These are phyloP conservation scores for Thermochaetoides thermophila DNA, from an alignment of 495 filamentous ascomycete species.

Conservation along the genomic window DNA sequence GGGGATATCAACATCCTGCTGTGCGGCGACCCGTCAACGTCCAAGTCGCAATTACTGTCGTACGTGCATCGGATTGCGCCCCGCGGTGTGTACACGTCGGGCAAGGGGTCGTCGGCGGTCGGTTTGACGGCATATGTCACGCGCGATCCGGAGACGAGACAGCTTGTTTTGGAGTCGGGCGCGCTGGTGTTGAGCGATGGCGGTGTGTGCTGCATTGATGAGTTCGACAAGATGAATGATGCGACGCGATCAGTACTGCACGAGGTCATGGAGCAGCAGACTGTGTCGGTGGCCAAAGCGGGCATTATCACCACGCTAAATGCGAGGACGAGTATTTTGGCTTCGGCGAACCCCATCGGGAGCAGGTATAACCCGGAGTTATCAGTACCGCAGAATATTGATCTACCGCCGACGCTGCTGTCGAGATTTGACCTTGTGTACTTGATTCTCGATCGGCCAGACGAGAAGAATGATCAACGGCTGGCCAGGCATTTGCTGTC, in stretches of 20 bases:
- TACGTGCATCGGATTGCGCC: constrained; percentile 98
- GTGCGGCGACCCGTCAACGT: constrained; percentile 90
- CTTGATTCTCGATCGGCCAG: constrained; percentile 82
- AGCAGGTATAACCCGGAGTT: constrained; percentile 93
- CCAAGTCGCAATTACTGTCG: constrained; percentile 85
- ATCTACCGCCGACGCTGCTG: constrained; percentile 85
- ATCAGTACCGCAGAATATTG: constrained; percentile 94
- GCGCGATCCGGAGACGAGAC: constrained; percentile 76
- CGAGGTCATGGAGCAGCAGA: constrained; percentile 99
- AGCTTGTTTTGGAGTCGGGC: constrained; percentile 92
- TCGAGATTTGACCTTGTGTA: constrained; percentile 96
- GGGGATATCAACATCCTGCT: constrained; percentile 96
- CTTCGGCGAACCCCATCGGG: constrained; percentile 94
- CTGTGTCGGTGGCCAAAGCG: constrained; percentile 94
- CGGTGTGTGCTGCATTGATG: constrained; percentile 96
- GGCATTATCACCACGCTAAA: constrained; percentile 98
- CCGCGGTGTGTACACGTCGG: constrained; percentile 90
- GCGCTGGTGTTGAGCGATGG: constrained; percentile 91
- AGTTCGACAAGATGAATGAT: constrained; percentile 99
- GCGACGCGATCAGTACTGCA: constrained; percentile 89
- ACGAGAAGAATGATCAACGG: constrained; percentile 75
- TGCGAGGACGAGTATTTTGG: constrained; percentile 82
- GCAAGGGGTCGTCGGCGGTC: constrained; percentile 92
- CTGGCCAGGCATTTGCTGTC: constrained; percentile 83
- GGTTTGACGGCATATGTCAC: constrained; percentile 98